A percentile compares a stretch with the other conserved stretches of the same genome.
phyloP scores from a whole-genome alignment of 352 stramenopile genomes.

The Phytophthora sp. region DNA sequence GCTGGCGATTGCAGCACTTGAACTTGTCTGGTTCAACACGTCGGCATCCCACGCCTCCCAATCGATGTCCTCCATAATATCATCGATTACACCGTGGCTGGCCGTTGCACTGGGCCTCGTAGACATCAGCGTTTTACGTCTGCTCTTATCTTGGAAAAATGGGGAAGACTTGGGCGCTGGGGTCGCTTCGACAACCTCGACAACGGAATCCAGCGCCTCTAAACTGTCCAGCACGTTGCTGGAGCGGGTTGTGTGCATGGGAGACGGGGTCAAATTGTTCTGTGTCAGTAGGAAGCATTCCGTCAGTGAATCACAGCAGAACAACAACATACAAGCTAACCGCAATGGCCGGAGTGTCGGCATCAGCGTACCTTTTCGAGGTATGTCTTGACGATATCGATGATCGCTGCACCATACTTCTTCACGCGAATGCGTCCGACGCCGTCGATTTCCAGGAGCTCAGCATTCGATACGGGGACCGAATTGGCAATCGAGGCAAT shows the following conservation, averaged over 20 bases:
- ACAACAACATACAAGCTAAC: background rate
- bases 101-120: slow-evolving; percentile 9
- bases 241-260: slow-evolving; percentile 21
- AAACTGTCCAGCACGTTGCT: slow-evolving; percentile 36
- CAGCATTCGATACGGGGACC: slow-evolving; percentile 73
- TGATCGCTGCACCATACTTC: slow-evolving; percentile 87
- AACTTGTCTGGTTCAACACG: slow-evolving; percentile 47
- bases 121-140: slow-evolving; percentile 16
- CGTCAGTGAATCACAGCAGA: background rate
- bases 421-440: slow-evolving; percentile 84
- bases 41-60: slow-evolving; percentile 62
- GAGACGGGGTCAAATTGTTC: slow-evolving; percentile 69
- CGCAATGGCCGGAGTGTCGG: background rate
- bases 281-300: slow-evolving; percentile 24
- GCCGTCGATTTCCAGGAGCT: slow-evolving; percentile 84
- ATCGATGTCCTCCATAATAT: slow-evolving; percentile 69
- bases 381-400: slow-evolving; percentile 83
- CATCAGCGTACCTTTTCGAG: slow-evolving; percentile 65
- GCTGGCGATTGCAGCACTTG: slow-evolving; percentile 15
- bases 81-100: slow-evolving; percentile 27
- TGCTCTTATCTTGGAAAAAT: slow-evolving; percentile 55
- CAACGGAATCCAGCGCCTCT: slow-evolving; percentile 36
- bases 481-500: slow-evolving; percentile 85
- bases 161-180: slow-evolving; percentile 41
- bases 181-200: slow-evolving; percentile 34